Evolutionary conservation across 2,329 filamentous ascomycete species (phyloP).

Genomic region (Sarocladiaceae sp.): DNA sequence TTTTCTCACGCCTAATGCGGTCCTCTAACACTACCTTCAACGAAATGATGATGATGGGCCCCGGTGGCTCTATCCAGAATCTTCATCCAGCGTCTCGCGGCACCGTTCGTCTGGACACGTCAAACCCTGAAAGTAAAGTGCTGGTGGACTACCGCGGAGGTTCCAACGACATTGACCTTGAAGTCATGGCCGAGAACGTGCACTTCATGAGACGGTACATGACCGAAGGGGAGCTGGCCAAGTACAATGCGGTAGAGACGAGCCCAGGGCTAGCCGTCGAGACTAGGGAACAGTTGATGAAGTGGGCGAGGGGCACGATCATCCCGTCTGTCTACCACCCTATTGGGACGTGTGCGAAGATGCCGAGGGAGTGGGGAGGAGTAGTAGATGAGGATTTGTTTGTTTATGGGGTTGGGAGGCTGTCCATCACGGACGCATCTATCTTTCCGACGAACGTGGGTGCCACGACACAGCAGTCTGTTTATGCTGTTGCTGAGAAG

Average conservation of each 20-base stretch:
- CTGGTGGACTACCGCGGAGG: conserved; percentile 21
- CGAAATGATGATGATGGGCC: conserved; percentile 32
- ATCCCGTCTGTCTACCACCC: conserved; percentile 22
- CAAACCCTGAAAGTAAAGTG: conserved; percentile 16
- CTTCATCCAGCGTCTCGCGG: conserved; percentile 19
- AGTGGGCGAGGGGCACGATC: conserved; percentile 16
- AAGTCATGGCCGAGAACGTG: conserved; percentile 19
- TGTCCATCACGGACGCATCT: conserved; percentile 15
- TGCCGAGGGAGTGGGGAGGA: conserved; percentile 21
- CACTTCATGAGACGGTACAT: conserved; percentile 20
- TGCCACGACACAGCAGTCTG: conserved; percentile 16
- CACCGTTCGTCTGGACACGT: conserved; percentile 16
- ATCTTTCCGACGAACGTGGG: conserved; percentile 17
- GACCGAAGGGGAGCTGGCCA: conserved; percentile 15
- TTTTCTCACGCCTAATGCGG: conserved; percentile 16
- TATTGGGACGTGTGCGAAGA: conserved; percentile 21
- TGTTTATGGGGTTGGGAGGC: conserved; percentile 22
- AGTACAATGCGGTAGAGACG: conserved; percentile 16
- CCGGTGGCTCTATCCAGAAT: conserved; percentile 18
- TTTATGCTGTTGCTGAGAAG: conserved; percentile 17
- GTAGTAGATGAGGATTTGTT: conserved; percentile 20
- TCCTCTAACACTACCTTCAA: conserved; percentile 32
- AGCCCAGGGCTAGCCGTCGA: conserved; percentile 16
- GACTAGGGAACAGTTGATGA: conserved; percentile 16
- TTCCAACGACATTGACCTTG: conserved; percentile 19